phyloP scores from a whole-genome alignment of 805 yeast species.

The Saturnispora gosingensis region DNA sequence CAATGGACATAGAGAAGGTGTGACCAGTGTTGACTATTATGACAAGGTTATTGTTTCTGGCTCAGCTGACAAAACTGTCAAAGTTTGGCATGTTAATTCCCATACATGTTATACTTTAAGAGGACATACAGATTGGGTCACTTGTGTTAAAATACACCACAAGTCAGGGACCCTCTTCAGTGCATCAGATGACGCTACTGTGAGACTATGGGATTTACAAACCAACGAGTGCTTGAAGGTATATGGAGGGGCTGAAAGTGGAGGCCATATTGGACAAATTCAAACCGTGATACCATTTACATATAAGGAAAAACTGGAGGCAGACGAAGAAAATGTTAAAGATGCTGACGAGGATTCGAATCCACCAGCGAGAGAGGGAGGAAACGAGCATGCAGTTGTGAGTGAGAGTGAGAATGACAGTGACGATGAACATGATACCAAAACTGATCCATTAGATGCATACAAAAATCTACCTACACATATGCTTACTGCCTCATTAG shows the following conservation, averaged over 20 bases:
- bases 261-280: conserved; percentile 91
- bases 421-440: conserved; percentile 17
- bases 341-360: conserved; percentile 6
- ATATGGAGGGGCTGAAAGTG: conserved; percentile 63
- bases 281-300: conserved; percentile 85
- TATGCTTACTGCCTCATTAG: conserved; percentile 76
- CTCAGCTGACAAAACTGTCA: conserved; percentile 83
- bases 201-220: conserved; percentile 88
- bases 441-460: conserved; percentile 14
- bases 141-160: conserved; percentile 78
- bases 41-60: conserved; percentile 84
- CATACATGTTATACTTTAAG: conserved; percentile 86
- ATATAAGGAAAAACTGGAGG: conserved; percentile 47
- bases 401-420: conserved; percentile 7
- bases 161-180: conserved; percentile 71
- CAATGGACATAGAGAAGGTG: conserved; percentile 84
- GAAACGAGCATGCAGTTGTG: conserved; percentile 10
- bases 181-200: conserved; percentile 86
- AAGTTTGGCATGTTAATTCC: conserved; percentile 94
- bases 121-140: conserved; percentile 92
- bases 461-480: conserved; percentile 61
- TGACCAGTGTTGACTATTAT: conserved; percentile 72
- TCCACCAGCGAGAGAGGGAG: conserved; percentile 35
- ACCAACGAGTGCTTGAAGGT: conserved; percentile 71
- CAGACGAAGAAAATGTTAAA: conserved; percentile 21